Percentiles rank a stretch among this genome's conserved stretches.
phyloP scores from a whole-genome alignment of 768 basidiomycete species.

The Tricholomella constricta region DNA sequence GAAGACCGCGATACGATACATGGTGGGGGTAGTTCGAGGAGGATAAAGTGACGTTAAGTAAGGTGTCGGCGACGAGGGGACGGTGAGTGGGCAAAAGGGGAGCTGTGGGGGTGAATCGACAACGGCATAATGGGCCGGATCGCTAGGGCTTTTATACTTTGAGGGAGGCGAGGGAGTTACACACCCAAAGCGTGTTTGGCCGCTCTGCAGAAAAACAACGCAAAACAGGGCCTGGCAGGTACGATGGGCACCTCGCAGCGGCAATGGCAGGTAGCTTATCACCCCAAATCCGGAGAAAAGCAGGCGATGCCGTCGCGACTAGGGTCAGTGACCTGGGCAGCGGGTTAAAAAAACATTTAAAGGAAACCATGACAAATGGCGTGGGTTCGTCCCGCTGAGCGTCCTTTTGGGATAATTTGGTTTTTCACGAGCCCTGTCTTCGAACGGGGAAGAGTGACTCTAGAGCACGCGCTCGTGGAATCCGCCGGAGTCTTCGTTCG shows the following conservation, averaged over 20 bases:
- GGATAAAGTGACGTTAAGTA: conserved; percentile 5
- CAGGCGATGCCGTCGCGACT: conserved; percentile 10
- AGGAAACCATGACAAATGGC: conserved; percentile 10
- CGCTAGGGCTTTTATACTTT: conserved; percentile 23
- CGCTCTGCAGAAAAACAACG: conserved; percentile 4
- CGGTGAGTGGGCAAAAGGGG: conserved; percentile 11
- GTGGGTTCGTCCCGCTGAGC: neutral
- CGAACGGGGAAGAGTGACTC: conserved; percentile 11
- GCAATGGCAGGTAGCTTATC: conserved; percentile 11
- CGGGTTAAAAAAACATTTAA: conserved; percentile 1
- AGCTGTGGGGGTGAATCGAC: conserved; percentile 15
- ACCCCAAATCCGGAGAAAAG: conserved; percentile 14
- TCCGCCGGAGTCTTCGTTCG: conserved; percentile 15
- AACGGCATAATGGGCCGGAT: conserved; percentile 22
- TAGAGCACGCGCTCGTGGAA: conserved; percentile 5
- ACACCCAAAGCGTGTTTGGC: conserved; percentile 15
- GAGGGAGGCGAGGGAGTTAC: conserved; percentile 13
- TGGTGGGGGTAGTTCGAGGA: conserved; percentile 22
- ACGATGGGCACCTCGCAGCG: conserved; percentile 8
- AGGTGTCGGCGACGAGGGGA: conserved; percentile 16
- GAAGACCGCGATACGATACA: conserved; percentile 41
- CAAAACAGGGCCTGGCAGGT: conserved; percentile 8
- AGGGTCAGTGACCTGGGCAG: conserved; percentile 8
- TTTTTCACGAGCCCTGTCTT: conserved; percentile 9
- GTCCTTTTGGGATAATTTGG: conserved; percentile 7